Evolutionary conservation across 1,284 basidiomycete genomes (phyloP).

Genomic region (Cryptococcus sp.): DNA sequence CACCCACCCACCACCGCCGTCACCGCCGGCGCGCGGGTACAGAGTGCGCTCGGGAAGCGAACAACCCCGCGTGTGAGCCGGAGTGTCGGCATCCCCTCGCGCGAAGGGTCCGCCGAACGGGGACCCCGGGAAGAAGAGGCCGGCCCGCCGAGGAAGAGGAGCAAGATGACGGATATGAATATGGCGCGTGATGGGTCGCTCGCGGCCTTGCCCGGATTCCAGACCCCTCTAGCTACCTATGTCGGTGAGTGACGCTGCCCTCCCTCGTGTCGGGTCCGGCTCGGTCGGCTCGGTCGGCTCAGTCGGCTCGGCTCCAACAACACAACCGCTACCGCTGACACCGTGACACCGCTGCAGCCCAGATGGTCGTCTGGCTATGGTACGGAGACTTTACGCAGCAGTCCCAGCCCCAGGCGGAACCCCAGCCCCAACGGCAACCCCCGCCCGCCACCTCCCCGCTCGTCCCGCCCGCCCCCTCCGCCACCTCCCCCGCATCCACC

Average conservation of each 20-base stretch:
- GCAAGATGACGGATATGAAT: constrained; percentile 37
- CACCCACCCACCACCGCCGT: not conserved
- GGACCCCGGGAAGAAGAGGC: no score
- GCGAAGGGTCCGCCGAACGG: no score
- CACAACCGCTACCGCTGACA: no score
- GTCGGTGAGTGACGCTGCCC: constrained; percentile 31
- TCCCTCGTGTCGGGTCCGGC: not conserved
- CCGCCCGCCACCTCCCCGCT: constrained; percentile 4
- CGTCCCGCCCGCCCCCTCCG: constrained; percentile 5
- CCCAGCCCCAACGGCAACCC: constrained; percentile 8
- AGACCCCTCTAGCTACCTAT: constrained; percentile 43
- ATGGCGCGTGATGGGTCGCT: constrained; percentile 37
- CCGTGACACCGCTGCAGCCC: constrained; percentile 23
- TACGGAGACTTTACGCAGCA: constrained; percentile 25
- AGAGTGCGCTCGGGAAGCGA: not conserved
- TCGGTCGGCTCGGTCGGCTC: no score
- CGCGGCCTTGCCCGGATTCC: constrained; percentile 33
- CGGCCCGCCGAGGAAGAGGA: constrained; percentile 5
- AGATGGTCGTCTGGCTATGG: constrained; percentile 47
- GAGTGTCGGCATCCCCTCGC: no score
- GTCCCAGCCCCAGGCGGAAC: constrained; percentile 2
- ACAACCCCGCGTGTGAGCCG: not conserved
- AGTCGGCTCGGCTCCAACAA: no score
- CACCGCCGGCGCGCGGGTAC: not conserved
- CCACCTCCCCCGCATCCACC: constrained; percentile 10